These are phyloP conservation scores for Bonia amplexicaulis DNA, from an alignment of 176 grass and related monocot species.

Conservation along the genomic window DNA sequence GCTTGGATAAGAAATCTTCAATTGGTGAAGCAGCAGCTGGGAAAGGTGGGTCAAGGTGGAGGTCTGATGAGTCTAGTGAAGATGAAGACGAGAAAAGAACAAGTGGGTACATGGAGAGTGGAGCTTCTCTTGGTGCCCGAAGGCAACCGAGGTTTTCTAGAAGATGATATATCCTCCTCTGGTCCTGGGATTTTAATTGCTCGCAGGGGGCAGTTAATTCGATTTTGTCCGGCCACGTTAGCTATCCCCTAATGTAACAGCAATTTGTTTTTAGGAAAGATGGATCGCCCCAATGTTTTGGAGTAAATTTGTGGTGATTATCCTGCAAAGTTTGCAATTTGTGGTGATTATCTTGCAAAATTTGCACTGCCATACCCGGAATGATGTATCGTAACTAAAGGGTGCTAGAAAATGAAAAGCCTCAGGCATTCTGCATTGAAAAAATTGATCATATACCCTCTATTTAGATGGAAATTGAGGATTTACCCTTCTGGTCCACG, in stretches of 20 bases:
- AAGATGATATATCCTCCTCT: slow-evolving; percentile 23
- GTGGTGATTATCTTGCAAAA: neutral
- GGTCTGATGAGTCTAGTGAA: slow-evolving; percentile 73
- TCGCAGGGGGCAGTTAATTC: neutral
- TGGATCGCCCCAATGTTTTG: neutral
- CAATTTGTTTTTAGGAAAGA: neutral
- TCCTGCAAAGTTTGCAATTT: neutral
- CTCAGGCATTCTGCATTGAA: neutral
- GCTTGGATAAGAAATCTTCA: slow-evolving; percentile 22
- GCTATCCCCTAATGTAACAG: neutral
- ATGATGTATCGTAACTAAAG: neutral
- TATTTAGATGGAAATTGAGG: too few relatives aligned
- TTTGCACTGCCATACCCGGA: neutral
- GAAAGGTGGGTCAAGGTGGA: slow-evolving; percentile 61
- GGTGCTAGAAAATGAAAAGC: neutral
- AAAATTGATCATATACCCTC: too few relatives aligned
- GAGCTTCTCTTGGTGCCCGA: slow-evolving; percentile 35
- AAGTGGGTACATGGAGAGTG: slow-evolving; percentile 10
- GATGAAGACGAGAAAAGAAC: slow-evolving; percentile 44
- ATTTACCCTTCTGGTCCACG: too few relatives aligned
- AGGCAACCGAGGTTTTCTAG: slow-evolving; percentile 40
- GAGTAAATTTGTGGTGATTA: neutral
- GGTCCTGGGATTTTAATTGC: neutral
- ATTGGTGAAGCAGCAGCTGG: slow-evolving; percentile 9
- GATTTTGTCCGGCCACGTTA: neutral